Evolutionary conservation across 768 basidiomycete species (phyloP), one percentile per base, ranked within the genome.

Genomic region (Leccinum imitatum): DNA sequence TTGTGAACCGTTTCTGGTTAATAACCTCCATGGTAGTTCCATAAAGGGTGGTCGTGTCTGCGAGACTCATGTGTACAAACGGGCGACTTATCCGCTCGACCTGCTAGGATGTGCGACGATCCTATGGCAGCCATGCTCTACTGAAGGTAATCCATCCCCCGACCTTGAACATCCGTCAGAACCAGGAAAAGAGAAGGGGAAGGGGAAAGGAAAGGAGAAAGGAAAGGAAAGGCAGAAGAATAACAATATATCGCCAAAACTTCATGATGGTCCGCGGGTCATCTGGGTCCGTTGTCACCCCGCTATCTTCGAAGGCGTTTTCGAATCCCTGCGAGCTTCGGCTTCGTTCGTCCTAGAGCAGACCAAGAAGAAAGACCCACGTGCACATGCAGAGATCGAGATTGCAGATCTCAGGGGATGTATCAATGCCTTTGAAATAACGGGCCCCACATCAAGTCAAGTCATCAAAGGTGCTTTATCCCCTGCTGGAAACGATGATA

Each of bases 231-330:
- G 74, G 59, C 73, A 72, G 30, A 70, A 69, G 57, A 66, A 65
- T 2, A 56, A 67, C 56, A 53, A 56, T 23, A 31, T 59, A 48
- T 21, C 27, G 17, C 19, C 59, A 39, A 57, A 56, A 31, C 39
- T 60, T 30, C 55, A 56, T 44, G 51, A 54, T n/a, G 58, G 58
- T 7, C 54, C 54, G 5, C 80, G 89, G 37, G 75, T 76, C 17
- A 69, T 92, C 8, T 95, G 95, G 93, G 65, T 95, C 19, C 83
- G 86, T 52, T 78, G 85, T 13, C 95, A 98, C 70, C 95, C 95
- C 0, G 80, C 84, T 3, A 82, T 87, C 4, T 87, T 85, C 63
- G 77, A 82, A 4, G 80, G 81, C 15, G 83, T 85, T 3, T 83
- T 84, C 60, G 69, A 74, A 19, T 77, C 82, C 3, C 68, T 95